Conservation (phyloP, 2,329 filamentous ascomycete genomes). For the Epichloe brachyelytri region DNA sequence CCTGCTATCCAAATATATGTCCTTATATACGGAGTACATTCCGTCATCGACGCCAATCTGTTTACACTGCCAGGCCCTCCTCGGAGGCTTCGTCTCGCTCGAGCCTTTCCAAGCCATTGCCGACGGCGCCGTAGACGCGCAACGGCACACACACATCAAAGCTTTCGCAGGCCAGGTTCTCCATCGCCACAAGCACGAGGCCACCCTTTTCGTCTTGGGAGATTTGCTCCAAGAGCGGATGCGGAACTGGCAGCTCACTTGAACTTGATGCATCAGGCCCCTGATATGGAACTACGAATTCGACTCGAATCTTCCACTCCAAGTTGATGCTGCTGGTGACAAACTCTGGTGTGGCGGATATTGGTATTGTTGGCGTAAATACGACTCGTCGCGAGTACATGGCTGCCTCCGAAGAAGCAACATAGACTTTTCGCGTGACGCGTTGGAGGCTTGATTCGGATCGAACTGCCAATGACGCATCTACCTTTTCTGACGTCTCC, state of each 20-base stretch:
- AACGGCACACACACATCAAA: conserved; percentile 83
- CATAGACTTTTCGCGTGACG: conserved; percentile 72
- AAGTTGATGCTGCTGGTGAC: conserved; percentile 78
- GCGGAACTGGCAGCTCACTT: conserved; percentile 13
- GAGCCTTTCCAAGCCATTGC: conserved; percentile 41
- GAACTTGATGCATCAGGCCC: conserved; percentile 11
- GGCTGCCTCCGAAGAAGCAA: conserved; percentile 66
- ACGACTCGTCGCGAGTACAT: conserved; percentile 67
- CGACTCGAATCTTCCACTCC: conserved; percentile 79
- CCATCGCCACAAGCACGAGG: conserved; percentile 59
- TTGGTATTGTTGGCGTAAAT: conserved; percentile 74
- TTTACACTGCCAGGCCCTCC: conserved; percentile 29
- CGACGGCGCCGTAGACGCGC: conserved; percentile 59
- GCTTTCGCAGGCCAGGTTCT: conserved; percentile 71
- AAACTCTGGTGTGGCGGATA: conserved; percentile 77
- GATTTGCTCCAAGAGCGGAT: conserved; percentile 62
- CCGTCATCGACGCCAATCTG: not conserved
- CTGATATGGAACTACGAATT: conserved; percentile 72
- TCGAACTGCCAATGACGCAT: conserved; percentile 66
- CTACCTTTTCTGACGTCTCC: conserved; percentile 77
- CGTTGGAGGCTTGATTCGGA: conserved; percentile 77
- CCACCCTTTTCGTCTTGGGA: conserved; percentile 67
- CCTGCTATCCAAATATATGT: conserved; percentile 1
- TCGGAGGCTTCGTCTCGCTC: conserved; percentile 42
- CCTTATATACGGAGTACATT: not conserved